These are phyloP conservation scores for Leccinum obscurum DNA, from an alignment of 768 basidiomycete species.

Conservation along the genomic window DNA sequence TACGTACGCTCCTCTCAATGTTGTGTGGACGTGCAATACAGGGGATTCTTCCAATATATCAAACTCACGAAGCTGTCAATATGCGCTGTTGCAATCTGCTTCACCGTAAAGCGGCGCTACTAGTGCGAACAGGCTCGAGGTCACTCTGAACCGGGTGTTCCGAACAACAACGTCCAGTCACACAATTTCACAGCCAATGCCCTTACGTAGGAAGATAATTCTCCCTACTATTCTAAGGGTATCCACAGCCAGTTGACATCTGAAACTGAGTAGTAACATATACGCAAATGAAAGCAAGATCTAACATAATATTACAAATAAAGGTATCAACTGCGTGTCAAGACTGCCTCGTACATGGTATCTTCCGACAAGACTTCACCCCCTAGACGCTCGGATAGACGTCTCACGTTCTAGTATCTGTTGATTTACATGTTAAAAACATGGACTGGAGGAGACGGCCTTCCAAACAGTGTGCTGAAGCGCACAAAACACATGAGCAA, in stretches of 20 bases:
- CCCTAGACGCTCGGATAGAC: not conserved
- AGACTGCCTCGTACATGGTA: constrained; percentile 1
- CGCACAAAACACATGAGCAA: constrained; percentile 21
- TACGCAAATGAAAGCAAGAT: constrained; percentile 7
- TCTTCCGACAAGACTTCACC: constrained; percentile 1
- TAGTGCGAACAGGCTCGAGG: not conserved
- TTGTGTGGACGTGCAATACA: constrained; percentile 5
- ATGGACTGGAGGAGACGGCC: constrained; percentile 26
- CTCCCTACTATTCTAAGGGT: no score
- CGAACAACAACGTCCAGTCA: no score
- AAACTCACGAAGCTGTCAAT: not conserved
- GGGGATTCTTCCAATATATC: not conserved
- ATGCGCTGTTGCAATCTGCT: no score
- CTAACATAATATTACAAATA: not conserved
- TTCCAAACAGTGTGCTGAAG: constrained; percentile 26
- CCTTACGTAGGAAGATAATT: no score
- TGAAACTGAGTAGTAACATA: not conserved
- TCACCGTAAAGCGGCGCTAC: not conserved
- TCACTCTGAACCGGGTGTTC: not conserved
- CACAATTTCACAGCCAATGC: no score
- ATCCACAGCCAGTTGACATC: not conserved
- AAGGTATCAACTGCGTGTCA: not conserved
- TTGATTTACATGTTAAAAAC: constrained; percentile 6
- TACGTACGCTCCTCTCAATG: constrained; percentile 3
- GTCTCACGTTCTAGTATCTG: constrained; percentile 6